Evolutionary conservation across 352 stramenopile genomes (phyloP), one percentile per base, ranked within the genome.

Genomic region (Pythium dissotocum): DNA sequence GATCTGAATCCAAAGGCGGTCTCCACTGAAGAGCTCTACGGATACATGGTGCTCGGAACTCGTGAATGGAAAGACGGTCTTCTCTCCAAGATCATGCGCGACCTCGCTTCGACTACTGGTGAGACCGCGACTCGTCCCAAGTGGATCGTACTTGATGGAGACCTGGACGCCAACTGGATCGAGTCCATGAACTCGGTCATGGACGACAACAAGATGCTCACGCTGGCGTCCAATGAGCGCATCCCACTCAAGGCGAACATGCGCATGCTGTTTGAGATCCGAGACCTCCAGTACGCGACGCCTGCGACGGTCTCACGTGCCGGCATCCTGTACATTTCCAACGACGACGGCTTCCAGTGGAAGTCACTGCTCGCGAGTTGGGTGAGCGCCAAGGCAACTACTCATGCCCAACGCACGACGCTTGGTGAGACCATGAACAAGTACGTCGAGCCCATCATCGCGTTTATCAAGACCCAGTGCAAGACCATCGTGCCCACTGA

Each of bases 1-100:
- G 95, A 98, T 69, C 67, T 99, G 16, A 98, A 98, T 66, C 96
- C 96, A 10, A 99, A 99, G 73, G 91, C 97, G 0, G 92, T 99
- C 16, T 97, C 93, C n/a, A 98, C 92, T 1, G 91, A 98, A 68
- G 95, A 98, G 70, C 71, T 99, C n/a, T 99, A 98, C 63, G 96
- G 96, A 1, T 98, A 92, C 73, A 98, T 99, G 80, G 84, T 91
- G 13, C 90, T 98, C 12, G 90, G 88, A 10, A 98, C 95, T 24
- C 79, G 92, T 21, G 96, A 99, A 58, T 99, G 96, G 96, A 97
- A 97, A 67, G 96, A 99, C 76, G 96, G 96, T 5, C 60, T 99
- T 6, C 70, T 99, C 9, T 97, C 90, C 0, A 98, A 98, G 72
- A 71, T 98, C 32, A 97, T 99, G 94, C 80, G 96, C 5, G 91